Percentiles rank a stretch among this genome's conserved stretches.
phyloP scores from a whole-genome alignment of 208 protist genomes.

The Acanthamoeba royreba region DNA sequence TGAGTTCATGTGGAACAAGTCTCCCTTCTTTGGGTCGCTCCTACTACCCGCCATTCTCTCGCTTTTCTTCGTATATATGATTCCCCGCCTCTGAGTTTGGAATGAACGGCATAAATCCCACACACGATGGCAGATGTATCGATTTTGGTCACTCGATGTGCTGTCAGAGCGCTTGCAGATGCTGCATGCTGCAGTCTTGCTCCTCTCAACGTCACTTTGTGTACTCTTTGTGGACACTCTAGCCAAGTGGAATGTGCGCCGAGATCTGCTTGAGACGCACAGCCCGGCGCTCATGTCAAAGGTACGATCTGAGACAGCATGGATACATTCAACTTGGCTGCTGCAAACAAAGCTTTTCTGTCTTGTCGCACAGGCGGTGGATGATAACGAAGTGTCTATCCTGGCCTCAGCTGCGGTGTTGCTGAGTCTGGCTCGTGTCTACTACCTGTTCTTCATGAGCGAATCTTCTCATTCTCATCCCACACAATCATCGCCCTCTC shows the following conservation, averaged over 20 bases:
- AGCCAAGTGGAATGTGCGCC: slow-evolving; percentile 4
- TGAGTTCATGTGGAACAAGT: slow-evolving; percentile 28
- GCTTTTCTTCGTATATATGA: not conserved
- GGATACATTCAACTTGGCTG: no score
- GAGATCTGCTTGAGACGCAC: not conserved
- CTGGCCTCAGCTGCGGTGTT: not conserved
- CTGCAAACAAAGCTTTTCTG: no score
- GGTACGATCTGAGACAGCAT: no score
- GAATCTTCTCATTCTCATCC: not conserved
- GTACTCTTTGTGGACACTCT: not conserved
- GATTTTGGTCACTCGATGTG: not conserved
- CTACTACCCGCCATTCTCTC: not conserved
- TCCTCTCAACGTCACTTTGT: not conserved
- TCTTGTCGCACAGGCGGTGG: not conserved
- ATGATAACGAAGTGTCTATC: not conserved
- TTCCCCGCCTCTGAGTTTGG: not conserved
- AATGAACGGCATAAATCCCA: not conserved
- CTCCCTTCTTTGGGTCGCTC: not conserved
- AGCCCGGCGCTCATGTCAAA: not conserved
- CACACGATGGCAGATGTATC: not conserved
- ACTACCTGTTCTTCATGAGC: not conserved
- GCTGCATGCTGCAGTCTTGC: not conserved
- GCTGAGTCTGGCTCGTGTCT: not conserved
- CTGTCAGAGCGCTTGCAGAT: not conserved
- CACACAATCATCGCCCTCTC: not conserved